Percentiles rank a stretch among this genome's conserved stretches.
phyloP scores from a whole-genome alignment of 1,139 yeast genomes.

The Hansenula lynferdii region DNA sequence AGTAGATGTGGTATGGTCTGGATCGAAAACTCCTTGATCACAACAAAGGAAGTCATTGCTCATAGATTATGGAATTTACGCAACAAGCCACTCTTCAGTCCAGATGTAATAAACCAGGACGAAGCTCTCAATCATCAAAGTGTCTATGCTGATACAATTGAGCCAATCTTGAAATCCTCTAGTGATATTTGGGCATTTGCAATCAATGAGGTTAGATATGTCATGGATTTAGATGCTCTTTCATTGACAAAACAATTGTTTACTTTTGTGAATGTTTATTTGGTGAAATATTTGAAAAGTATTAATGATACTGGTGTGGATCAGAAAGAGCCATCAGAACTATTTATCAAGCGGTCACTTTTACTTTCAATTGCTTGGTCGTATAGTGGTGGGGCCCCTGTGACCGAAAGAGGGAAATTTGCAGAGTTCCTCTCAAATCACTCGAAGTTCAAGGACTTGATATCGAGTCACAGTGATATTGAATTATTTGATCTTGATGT shows the following conservation, averaged over 20 bases:
- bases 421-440: constrained; percentile 30
- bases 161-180: too few species aligned
- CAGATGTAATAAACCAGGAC: constrained; percentile 16
- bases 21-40: constrained; percentile 42
- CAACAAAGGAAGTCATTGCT: constrained; percentile 23
- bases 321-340: constrained; percentile 2
- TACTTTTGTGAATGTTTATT: constrained; percentile 18
- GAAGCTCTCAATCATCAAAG: constrained; percentile 2
- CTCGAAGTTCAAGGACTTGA: constrained; percentile 22
- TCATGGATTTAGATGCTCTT: constrained; percentile 45
- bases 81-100: constrained; percentile 14
- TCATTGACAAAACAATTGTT: constrained; percentile 38
- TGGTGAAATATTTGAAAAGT: constrained; percentile 1
- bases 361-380: constrained; percentile 59
- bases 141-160: constrained; percentile 8
- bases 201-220: constrained; percentile 39
- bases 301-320: neutral
- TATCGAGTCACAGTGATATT: constrained; percentile 1
- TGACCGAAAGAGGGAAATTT: constrained; percentile 27
- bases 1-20: constrained; percentile 92
- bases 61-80: constrained; percentile 9
- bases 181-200: too few species aligned
- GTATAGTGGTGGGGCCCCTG: constrained; percentile 29
- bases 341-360: constrained; percentile 27
- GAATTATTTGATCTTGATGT: constrained; percentile 45